These are phyloP conservation scores for Bathelium albidoporum DNA, from an alignment of 495 filamentous ascomycete species.

Conservation along the genomic window DNA sequence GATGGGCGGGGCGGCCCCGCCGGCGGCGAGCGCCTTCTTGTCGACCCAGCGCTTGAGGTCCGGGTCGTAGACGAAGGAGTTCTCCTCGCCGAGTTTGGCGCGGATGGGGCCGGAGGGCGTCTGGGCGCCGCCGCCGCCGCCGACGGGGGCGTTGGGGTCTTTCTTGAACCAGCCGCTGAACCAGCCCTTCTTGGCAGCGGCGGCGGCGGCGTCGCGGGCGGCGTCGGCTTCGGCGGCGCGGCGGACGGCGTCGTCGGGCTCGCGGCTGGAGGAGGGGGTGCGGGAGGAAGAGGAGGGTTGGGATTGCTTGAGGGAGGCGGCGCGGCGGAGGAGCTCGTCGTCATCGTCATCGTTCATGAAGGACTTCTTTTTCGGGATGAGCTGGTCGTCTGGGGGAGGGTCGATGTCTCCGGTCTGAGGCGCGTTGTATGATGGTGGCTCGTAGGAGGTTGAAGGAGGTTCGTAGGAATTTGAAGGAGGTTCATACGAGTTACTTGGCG, in stretches of 20 bases:
- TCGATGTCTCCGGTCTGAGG: constrained; percentile 35
- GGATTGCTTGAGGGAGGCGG: constrained; percentile 43
- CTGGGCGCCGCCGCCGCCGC: no score
- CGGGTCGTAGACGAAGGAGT: constrained; percentile 84
- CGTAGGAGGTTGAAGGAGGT: constrained; percentile 28
- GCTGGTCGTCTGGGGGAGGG: constrained; percentile 38
- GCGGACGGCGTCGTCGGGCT: constrained; percentile 66
- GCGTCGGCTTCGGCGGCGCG: constrained; percentile 76
- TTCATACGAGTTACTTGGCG: constrained; percentile 38
- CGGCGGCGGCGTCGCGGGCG: constrained; percentile 14
- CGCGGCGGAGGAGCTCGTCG: constrained; percentile 41
- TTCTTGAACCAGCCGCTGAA: constrained; percentile 84
- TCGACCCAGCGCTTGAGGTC: constrained; percentile 97
- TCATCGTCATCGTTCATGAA: constrained; percentile 71
- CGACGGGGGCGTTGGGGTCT: constrained; percentile 44
- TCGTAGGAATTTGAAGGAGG: constrained; percentile 27
- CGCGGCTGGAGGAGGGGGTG: constrained; percentile 42
- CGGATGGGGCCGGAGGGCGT: constrained; percentile 57
- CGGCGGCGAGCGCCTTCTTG: no score
- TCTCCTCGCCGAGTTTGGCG: constrained; percentile 93
- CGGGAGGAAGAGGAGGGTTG: constrained; percentile 1
- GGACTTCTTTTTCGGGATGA: constrained; percentile 60
- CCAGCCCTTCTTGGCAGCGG: constrained; percentile 49
- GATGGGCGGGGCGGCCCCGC: constrained; percentile 34
- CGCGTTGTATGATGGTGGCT: constrained; percentile 34